Conservation (phyloP, 2,329 filamentous ascomycete species). For the Lachnum nothofagi region DNA sequence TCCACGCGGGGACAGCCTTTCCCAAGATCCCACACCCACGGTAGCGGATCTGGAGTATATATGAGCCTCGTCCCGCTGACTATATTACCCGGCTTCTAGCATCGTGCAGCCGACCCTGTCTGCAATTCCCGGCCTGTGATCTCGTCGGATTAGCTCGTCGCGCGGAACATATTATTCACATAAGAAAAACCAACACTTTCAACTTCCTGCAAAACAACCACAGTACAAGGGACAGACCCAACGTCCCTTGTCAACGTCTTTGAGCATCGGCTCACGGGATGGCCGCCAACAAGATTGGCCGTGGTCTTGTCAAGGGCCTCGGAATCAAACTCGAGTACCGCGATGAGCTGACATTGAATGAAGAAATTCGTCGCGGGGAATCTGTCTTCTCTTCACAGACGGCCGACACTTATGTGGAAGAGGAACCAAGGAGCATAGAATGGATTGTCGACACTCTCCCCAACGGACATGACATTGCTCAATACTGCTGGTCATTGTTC, state of each 20-base stretch:
- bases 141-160: background rate
- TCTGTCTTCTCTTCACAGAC: conserved; percentile 71
- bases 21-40: conserved; percentile 12
- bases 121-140: background rate
- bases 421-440: conserved; percentile 69
- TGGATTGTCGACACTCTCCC: conserved; percentile 66
- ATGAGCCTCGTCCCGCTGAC: conserved; percentile 14
- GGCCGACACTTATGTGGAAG: conserved; percentile 75
- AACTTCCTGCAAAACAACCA: too few species aligned
- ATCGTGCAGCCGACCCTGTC: conserved; percentile 10
- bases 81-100: conserved; percentile 5
- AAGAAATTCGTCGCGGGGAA: conserved; percentile 68
- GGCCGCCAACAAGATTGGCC: conserved; percentile 54
- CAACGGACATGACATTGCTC: conserved; percentile 43
- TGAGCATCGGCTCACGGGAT: conserved; percentile 9
- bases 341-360: conserved; percentile 48
- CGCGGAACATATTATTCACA: too few species aligned
- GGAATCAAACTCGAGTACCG: conserved; percentile 75
- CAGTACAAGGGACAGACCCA: too few species aligned
- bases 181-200: too few species aligned
- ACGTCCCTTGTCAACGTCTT: too few species aligned
- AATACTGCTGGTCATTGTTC: conserved; percentile 70
- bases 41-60: conserved; percentile 17
- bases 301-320: conserved; percentile 69
- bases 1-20: background rate